A percentile compares a stretch with the other conserved stretches of the same genome.
These are phyloP conservation scores for Fusarium sp. DNA, from an alignment of 2,329 filamentous ascomycete genomes.

Conservation along the genomic window DNA sequence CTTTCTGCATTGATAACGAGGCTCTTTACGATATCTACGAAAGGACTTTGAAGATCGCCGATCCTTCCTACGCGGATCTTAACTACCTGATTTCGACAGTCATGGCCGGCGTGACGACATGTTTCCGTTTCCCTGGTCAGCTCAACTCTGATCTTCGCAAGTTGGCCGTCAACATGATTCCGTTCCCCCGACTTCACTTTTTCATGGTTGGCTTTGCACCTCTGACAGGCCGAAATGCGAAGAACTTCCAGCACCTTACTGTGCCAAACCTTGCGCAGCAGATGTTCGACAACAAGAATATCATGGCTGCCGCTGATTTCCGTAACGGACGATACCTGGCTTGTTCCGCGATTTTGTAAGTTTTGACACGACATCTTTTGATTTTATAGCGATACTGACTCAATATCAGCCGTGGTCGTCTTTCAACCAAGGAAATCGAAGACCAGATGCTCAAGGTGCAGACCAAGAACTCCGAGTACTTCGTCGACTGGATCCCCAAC, in stretches of 20 bases:
- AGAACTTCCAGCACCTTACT: constrained; percentile 97
- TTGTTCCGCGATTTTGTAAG: constrained; percentile 97
- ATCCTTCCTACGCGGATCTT: constrained; percentile 98
- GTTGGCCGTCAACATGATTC: constrained; percentile 99
- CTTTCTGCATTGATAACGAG: constrained; percentile 99
- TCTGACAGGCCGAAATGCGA: constrained; percentile 84
- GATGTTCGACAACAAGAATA: constrained; percentile 99
- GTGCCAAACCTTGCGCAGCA: constrained; percentile 99
- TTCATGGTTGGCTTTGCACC: constrained; percentile 99
- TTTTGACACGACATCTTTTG: constrained; percentile 37
- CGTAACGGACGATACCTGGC: constrained; percentile 99
- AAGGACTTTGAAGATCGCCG: constrained; percentile 97
- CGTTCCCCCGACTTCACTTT: constrained; percentile 99
- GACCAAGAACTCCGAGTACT: constrained; percentile 99
- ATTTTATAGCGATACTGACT: constrained; percentile 17
- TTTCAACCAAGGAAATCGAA: constrained; percentile 99
- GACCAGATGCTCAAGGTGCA: constrained; percentile 99
- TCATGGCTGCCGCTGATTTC: constrained; percentile 99
- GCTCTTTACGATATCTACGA: constrained; percentile 99
- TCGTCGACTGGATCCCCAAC: constrained; percentile 99
- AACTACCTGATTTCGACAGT: constrained; percentile 99
- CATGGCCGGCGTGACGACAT: constrained; percentile 99
- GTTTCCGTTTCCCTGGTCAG: constrained; percentile 98
- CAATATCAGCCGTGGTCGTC: constrained; percentile 85
- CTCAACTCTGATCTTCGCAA: constrained; percentile 99